Percentiles rank a stretch among this genome's conserved stretches.
phyloP scores from a whole-genome alignment of 2,329 filamentous ascomycete species.

The Clonostachys chloroleuca region DNA sequence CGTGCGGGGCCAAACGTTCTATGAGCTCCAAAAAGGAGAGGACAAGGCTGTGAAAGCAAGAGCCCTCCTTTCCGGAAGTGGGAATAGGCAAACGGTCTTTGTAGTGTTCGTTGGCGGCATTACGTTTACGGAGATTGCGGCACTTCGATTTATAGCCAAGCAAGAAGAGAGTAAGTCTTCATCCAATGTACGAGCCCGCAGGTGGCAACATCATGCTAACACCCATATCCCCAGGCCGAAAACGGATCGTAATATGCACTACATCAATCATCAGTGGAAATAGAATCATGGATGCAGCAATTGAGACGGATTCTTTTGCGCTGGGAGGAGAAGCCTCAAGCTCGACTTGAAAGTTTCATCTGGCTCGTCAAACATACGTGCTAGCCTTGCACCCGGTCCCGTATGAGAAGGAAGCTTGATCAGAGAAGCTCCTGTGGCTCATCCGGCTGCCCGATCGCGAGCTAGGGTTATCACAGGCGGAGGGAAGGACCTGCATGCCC shows the following conservation, averaged over 20 bases:
- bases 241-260: conserved; percentile 86
- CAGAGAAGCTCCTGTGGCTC: too few species aligned
- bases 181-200: not conserved
- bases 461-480: too few species aligned
- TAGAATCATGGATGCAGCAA: conserved; percentile 79
- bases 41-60: conserved; percentile 88
- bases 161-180: conserved; percentile 64
- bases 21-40: conserved; percentile 86
- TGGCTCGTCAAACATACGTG: too few species aligned
- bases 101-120: conserved; percentile 98
- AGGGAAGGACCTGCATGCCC: too few species aligned
- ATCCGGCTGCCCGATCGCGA: too few species aligned
- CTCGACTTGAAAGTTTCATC: not conserved
- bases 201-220: not conserved
- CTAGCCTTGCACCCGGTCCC: too few species aligned
- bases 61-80: conserved; percentile 75
- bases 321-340: conserved; percentile 21
- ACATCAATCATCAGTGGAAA: conserved; percentile 90
- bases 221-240: conserved; percentile 47
- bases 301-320: conserved; percentile 65
- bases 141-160: conserved; percentile 82
- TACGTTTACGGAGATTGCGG: conserved; percentile 93
- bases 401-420: too few species aligned
- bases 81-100: conserved; percentile 78
- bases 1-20: conserved; percentile 83